These are phyloP conservation scores for Ceratobasidium sp. DNA, from an alignment of 1,284 basidiomycete species.

Conservation along the genomic window DNA sequence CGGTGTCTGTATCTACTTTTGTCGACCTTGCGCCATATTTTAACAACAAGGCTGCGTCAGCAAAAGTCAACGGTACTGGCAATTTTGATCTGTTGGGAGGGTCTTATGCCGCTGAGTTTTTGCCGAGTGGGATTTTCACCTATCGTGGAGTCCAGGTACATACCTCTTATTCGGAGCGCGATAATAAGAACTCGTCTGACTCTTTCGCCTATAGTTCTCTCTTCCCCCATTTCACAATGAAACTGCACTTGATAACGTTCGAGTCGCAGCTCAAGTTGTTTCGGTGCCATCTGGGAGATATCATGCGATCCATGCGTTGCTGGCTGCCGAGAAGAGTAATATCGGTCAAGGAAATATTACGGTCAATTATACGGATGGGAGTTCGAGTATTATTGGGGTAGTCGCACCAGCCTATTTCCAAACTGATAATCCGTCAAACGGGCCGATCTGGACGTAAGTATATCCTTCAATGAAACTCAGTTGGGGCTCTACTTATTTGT, in stretches of 20 bases:
- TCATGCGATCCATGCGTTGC: slow-evolving; percentile 36
- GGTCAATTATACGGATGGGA: slow-evolving; percentile 24
- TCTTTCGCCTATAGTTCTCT: slow-evolving; percentile 3
- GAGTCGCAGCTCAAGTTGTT: slow-evolving; percentile 31
- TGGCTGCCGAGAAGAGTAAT: slow-evolving; percentile 32
- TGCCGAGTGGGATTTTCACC: slow-evolving; percentile 46
- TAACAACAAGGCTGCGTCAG: slow-evolving; percentile 34
- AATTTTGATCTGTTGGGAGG: slow-evolving; percentile 48
- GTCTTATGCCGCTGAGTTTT: slow-evolving; percentile 43
- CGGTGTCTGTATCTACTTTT: slow-evolving; percentile 21
- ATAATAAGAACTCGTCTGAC: no score
- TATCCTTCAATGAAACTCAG: neutral
- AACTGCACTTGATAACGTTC: slow-evolving; percentile 22
- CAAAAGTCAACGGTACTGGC: slow-evolving; percentile 29
- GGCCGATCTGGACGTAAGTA: slow-evolving; percentile 35
- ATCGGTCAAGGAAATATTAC: slow-evolving; percentile 34
- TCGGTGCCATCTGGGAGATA: slow-evolving; percentile 20
- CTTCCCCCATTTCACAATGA: slow-evolving; percentile 37
- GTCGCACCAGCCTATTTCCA: slow-evolving; percentile 23
- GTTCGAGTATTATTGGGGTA: slow-evolving; percentile 14
- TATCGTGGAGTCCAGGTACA: slow-evolving; percentile 48
- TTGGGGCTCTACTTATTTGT: neutral
- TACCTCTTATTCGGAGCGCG: neutral
- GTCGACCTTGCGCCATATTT: slow-evolving; percentile 23
- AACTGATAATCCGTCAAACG: slow-evolving; percentile 23